A percentile compares a stretch with the other conserved stretches of the same genome.
These are phyloP conservation scores for Neurospora sp. DNA, from an alignment of 495 filamentous ascomycete genomes.

Conservation along the genomic window DNA sequence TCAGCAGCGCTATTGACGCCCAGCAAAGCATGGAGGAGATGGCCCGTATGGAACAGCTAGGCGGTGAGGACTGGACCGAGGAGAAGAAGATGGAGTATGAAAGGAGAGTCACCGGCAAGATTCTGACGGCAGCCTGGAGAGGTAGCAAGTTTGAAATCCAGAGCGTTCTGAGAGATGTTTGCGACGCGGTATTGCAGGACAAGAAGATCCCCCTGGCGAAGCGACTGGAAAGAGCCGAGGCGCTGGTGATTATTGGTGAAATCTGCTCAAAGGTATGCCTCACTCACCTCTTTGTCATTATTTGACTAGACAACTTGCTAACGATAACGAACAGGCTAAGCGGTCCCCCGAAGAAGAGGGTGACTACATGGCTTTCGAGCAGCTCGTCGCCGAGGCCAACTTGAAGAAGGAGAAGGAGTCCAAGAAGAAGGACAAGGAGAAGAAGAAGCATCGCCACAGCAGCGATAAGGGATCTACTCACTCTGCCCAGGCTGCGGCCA, in stretches of 20 bases:
- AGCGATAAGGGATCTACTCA: conserved; percentile 8
- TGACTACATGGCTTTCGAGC: conserved; percentile 97
- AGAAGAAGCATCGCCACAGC: conserved; percentile 22
- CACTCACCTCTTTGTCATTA: background rate
- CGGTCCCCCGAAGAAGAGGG: conserved; percentile 93
- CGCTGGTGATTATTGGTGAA: conserved; percentile 75
- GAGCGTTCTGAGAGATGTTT: conserved; percentile 85
- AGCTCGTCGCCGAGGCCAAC: conserved; percentile 92
- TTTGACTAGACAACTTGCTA: conserved; percentile 5
- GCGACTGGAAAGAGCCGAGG: conserved; percentile 82
- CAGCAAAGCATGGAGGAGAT: conserved; percentile 99
- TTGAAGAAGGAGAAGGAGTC: conserved; percentile 79
- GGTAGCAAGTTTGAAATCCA: conserved; percentile 98
- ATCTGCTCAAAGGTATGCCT: conserved; percentile 72
- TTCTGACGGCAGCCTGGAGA: conserved; percentile 94
- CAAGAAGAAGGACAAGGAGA: conserved; percentile 66
- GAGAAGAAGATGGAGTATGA: conserved; percentile 97
- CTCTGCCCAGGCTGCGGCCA: conserved; percentile 16
- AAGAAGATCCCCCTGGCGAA: conserved; percentile 77
- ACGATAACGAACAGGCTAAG: conserved; percentile 52
- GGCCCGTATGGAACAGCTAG: conserved; percentile 89
- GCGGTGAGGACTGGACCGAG: conserved; percentile 96
- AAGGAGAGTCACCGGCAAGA: conserved; percentile 91
- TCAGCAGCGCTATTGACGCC: conserved; percentile 93
- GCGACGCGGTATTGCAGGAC: conserved; percentile 56